Percentiles rank a stretch among this genome's conserved stretches.
phyloP scores from a whole-genome alignment of 768 basidiomycete species.

The Cystobasidium onofrii region DNA sequence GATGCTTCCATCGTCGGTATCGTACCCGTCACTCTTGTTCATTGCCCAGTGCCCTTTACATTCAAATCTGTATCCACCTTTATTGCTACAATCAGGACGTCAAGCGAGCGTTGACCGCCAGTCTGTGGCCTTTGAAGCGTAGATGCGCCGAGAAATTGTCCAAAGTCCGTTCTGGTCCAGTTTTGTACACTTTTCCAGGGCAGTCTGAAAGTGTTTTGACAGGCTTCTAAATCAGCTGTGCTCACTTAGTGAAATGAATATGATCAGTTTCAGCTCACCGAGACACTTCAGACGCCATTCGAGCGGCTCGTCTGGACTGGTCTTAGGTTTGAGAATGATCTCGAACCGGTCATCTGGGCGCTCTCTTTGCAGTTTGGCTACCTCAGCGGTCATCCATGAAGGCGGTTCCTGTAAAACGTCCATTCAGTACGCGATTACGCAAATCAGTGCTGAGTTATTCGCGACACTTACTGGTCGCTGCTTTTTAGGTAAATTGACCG shows the following conservation, averaged over 20 bases:
- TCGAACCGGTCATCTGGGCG: constrained; percentile 70
- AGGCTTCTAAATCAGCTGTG: background rate
- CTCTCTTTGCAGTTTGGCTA: background rate
- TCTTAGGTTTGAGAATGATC: constrained; percentile 55
- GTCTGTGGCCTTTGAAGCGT: constrained; percentile 18
- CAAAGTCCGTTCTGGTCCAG: constrained; percentile 77
- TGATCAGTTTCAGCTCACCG: background rate
- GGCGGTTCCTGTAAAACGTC: constrained; percentile 6
- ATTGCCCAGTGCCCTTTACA: too few species aligned
- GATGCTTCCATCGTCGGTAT: too few species aligned
- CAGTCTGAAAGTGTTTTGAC: constrained; percentile 54
- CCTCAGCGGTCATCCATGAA: constrained; percentile 12
- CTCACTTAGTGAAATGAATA: background rate
- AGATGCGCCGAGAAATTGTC: constrained; percentile 89
- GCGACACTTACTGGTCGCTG: background rate
- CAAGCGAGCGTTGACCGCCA: background rate
- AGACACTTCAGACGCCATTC: constrained; percentile 86
- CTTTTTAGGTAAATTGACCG: background rate
- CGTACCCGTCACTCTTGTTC: too few species aligned
- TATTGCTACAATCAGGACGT: background rate
- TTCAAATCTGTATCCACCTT: too few species aligned
- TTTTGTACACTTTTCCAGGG: constrained; percentile 88
- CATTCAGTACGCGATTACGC: too few species aligned
- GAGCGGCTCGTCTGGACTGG: constrained; percentile 51
- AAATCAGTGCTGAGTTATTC: background rate